These are phyloP conservation scores for Brassica carinata DNA, from an alignment of 345 rosid genomes.

Conservation along the genomic window DNA sequence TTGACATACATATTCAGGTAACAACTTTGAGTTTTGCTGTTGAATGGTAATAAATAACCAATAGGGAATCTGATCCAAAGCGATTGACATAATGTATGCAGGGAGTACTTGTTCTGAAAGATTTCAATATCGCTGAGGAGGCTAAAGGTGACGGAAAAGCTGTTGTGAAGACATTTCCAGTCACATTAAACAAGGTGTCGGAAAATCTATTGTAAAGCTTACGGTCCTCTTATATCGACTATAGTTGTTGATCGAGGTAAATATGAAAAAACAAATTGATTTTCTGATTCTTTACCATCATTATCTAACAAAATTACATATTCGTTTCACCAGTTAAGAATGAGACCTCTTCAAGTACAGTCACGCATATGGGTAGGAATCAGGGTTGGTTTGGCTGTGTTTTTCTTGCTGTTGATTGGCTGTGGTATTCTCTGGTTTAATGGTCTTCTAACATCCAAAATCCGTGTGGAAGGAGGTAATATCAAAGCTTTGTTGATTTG, in stretches of 20 bases:
- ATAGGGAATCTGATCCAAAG: neutral
- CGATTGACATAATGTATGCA: neutral
- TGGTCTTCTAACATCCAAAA: neutral
- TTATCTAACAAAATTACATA: neutral
- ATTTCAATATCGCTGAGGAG: neutral
- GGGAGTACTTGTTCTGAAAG: neutral
- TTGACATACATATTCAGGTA: neutral
- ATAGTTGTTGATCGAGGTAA: neutral
- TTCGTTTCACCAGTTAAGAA: neutral
- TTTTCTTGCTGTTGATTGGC: neutral
- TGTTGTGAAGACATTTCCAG: neutral
- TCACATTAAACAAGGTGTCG: neutral
- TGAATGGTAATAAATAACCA: neutral
- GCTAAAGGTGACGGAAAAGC: neutral
- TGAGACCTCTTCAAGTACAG: neutral
- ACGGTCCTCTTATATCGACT: neutral
- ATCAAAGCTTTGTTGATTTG: neutral
- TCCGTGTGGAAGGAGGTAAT: neutral
- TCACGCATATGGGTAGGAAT: neutral
- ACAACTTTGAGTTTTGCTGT: neutral
- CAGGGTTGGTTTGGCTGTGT: neutral
- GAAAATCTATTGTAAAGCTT: no score
- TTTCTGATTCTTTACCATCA: neutral
- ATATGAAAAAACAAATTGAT: neutral
- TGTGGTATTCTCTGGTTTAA: neutral